Base-by-base conservation (phyloP, 306 rosid genomes). In the Vigna nakashimae region DNA sequence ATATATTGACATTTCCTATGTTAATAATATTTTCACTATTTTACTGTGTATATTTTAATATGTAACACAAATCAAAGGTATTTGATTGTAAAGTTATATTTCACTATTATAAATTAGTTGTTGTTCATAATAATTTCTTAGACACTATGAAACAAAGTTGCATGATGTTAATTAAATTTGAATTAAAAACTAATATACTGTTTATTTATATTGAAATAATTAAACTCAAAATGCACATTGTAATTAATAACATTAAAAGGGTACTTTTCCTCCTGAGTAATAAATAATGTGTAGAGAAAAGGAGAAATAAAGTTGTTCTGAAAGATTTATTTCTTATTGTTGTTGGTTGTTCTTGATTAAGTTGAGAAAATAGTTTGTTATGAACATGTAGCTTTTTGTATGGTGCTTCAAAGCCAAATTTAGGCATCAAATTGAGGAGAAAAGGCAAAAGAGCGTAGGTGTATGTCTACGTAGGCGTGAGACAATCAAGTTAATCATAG, bases 401-500 rank as follows among this genome's bases (percentile, higher is more conserved):
- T 40, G 60, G 1, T 52, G 52, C 5, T 55, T 55, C 3, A 34
- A 73, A 80, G 63, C 75, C 79, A 80, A 80, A 74, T 65, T 73
- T 43, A 56, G 63, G 79, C 74, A 80, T 65, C 69, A 60, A 75
- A 68, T 38, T 59, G 73, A 70, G 82, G 76, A 40, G 32, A 30
- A 69, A 81, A 52, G 73, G 67, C 32, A 51, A 75, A 81, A 69
- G 40, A 10, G 68, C 9, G 45, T 60, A 17, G 68, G 77, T 49
- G 76, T 10, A 13, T 57, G 71, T 71, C 65, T 36, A 42, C 18
- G 45, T 32, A 16, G 2, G 60, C 9, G 42, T 65, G 69, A 30
- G 69, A 80, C 79, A 53, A 73, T 28, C 60, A 32, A 65, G 63
- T 75, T 62, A 69, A 81, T 69, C 74, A 82, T 82, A 55, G 42